Conservation (phyloP, 2,329 filamentous ascomycete genomes). For the Ceratocystis albifundus region DNA sequence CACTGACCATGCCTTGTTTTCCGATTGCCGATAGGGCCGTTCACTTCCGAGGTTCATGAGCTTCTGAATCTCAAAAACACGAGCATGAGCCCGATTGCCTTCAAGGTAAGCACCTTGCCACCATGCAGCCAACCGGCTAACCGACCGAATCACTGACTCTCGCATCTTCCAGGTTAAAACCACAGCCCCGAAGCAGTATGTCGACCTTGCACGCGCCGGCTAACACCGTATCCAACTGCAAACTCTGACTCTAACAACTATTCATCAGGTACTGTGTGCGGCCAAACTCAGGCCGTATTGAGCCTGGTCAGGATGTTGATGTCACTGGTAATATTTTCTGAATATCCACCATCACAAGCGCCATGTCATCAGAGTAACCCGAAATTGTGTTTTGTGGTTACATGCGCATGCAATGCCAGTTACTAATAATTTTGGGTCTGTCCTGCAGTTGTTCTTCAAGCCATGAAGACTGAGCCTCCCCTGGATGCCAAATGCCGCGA, state of each 20-base stretch:
- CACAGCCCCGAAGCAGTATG: conserved; percentile 95
- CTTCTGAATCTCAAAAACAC: conserved; percentile 54
- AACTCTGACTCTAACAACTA: not conserved
- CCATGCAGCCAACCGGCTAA: not conserved
- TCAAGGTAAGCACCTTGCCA: conserved; percentile 46
- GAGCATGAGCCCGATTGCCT: conserved; percentile 51
- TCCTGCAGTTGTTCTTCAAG: conserved; percentile 72
- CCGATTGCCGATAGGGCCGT: conserved; percentile 42
- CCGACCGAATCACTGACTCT: not conserved
- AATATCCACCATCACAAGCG: conserved; percentile 6
- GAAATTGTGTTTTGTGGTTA: conserved; percentile 20
- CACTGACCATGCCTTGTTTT: conserved; percentile 9
- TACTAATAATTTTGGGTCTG: not conserved
- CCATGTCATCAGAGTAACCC: not conserved
- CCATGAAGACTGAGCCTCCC: conserved; percentile 91
- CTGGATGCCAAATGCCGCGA: conserved; percentile 82
- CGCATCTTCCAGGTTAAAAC: conserved; percentile 72
- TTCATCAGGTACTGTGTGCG: conserved; percentile 79
- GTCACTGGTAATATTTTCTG: conserved; percentile 60
- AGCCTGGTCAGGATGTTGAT: conserved; percentile 78
- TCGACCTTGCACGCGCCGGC: not conserved
- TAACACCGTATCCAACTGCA: not conserved
- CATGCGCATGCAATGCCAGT: conserved; percentile 25
- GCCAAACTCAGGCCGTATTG: conserved; percentile 92
- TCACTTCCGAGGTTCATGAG: conserved; percentile 54